phyloP scores from a whole-genome alignment of 495 filamentous ascomycete genomes.

The Haplographium delicatum region DNA sequence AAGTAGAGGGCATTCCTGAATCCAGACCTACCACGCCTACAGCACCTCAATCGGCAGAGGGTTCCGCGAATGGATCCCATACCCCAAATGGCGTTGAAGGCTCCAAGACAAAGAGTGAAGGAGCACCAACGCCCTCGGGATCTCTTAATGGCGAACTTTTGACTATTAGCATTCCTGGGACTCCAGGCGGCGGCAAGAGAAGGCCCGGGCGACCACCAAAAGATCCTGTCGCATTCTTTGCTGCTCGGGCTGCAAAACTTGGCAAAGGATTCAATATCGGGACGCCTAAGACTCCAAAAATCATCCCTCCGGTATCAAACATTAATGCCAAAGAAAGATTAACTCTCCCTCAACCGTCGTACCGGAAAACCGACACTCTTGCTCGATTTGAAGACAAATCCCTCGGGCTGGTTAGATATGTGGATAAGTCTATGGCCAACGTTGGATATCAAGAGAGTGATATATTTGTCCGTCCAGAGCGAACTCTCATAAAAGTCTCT shows the following conservation, averaged over 20 bases:
- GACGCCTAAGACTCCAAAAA: conserved; percentile 39
- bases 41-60: conserved; percentile 16
- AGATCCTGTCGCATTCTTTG: conserved; percentile 42
- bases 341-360: conserved; percentile 54
- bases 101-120: conserved; percentile 10
- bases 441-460: conserved; percentile 95
- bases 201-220: conserved; percentile 43
- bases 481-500: conserved; percentile 66
- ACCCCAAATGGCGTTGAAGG: conserved; percentile 21
- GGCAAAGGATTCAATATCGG: conserved; percentile 5
- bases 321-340: conserved; percentile 53
- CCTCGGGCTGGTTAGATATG: conserved; percentile 52
- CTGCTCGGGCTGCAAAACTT: conserved; percentile 33
- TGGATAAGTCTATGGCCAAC: conserved; percentile 88
- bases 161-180: conserved; percentile 21
- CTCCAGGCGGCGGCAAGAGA: conserved; percentile 27
- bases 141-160: conserved; percentile 18
- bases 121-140: conserved; percentile 12
- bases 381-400: conserved; percentile 50
- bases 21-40: conserved; percentile 39
- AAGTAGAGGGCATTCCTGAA: conserved; percentile 65
- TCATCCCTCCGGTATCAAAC: conserved; percentile 44
- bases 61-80: conserved; percentile 16
- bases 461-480: conserved; percentile 71
- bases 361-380: conserved; percentile 50